These are phyloP conservation scores for Graphiopsis chlorocephala DNA, from an alignment of 2,329 filamentous ascomycete species.

Conservation along the genomic window DNA sequence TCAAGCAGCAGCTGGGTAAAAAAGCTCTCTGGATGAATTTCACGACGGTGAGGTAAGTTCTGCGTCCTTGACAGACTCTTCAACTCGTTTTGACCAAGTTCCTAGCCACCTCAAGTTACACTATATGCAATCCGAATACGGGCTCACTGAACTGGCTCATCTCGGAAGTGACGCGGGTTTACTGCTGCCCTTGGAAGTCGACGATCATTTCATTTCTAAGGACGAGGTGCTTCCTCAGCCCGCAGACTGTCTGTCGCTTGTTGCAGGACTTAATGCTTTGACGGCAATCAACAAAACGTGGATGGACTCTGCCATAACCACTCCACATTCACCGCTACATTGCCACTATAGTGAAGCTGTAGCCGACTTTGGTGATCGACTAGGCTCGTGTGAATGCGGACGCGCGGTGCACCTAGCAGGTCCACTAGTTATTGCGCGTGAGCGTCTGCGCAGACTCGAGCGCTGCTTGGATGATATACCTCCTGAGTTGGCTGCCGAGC, in stretches of 20 bases:
- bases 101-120: neutral
- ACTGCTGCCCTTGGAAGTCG: neutral
- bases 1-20: neutral
- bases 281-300: neutral
- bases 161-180: neutral
- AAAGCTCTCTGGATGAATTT: constrained; percentile 4
- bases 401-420: neutral
- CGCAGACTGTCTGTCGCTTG: neutral
- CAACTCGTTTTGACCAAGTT: neutral
- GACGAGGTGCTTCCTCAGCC: neutral
- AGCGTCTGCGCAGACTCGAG: constrained; percentile 1
- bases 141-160: neutral
- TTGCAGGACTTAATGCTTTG: neutral
- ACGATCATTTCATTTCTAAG: neutral
- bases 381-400: neutral
- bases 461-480: neutral
- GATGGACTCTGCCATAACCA: neutral
- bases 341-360: neutral
- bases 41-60: neutral
- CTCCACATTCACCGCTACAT: neutral
- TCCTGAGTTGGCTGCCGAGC: neutral
- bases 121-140: neutral
- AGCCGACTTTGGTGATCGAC: neutral
- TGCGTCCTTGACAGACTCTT: neutral
- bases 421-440: neutral